A percentile compares a stretch with the other conserved stretches of the same genome.
Conservation (phyloP, 768 basidiomycete genomes). For the Baorangia bicolor region DNA sequence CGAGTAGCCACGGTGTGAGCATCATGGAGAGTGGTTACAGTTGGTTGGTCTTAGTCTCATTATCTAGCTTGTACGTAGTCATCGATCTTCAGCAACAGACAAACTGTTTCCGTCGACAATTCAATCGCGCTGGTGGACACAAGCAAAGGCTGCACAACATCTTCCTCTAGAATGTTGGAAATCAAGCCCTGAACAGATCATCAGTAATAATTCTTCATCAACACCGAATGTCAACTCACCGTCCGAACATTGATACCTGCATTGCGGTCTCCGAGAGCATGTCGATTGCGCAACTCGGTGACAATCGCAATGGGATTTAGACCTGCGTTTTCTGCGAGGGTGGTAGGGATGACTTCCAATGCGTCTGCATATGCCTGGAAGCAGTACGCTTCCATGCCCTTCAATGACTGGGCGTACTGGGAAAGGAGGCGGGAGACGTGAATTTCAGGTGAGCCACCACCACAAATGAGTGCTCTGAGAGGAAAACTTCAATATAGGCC, state of each 20-base stretch:
- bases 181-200: slow-evolving; percentile 71
- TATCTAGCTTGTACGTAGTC: slow-evolving; percentile 84
- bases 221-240: slow-evolving; percentile 43
- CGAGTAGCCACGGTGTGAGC: not conserved
- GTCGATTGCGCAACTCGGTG: slow-evolving; percentile 94
- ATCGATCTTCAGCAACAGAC: slow-evolving; percentile 92
- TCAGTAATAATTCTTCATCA: slow-evolving; percentile 3
- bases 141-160: slow-evolving; percentile 93
- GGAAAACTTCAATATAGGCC: not conserved
- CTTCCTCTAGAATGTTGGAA: slow-evolving; percentile 96
- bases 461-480: slow-evolving; percentile 83
- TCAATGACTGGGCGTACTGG: slow-evolving; percentile 88
- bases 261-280: slow-evolving; percentile 90
- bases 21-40: not conserved
- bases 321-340: slow-evolving; percentile 97
- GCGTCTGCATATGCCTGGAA: slow-evolving; percentile 99
- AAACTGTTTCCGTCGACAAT: slow-evolving; percentile 96
- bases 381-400: slow-evolving; percentile 98
- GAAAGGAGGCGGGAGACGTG: slow-evolving; percentile 91
- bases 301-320: slow-evolving; percentile 98
- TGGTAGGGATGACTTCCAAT: slow-evolving; percentile 95
- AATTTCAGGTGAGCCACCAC: slow-evolving; percentile 97
- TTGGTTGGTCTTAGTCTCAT: not conserved
- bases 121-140: slow-evolving; percentile 96
- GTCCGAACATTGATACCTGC: slow-evolving; percentile 99